Evolutionary conservation across 768 basidiomycete genomes (phyloP).

Genomic region (Austroboletus festivus): DNA sequence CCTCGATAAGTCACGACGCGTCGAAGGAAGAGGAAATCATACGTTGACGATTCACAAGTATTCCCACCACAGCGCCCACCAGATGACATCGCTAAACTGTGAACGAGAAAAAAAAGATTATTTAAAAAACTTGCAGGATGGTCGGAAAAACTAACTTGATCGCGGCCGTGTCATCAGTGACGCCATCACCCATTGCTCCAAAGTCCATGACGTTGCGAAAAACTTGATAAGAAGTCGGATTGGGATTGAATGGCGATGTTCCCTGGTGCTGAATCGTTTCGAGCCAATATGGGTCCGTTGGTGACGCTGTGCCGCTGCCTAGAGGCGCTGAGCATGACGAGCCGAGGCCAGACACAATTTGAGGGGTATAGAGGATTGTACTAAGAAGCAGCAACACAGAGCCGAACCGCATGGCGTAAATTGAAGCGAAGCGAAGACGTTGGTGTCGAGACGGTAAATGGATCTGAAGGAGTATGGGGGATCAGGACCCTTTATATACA

Average conservation of each 20-base stretch:
- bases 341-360: slow-evolving; percentile 34
- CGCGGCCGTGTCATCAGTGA: slow-evolving; percentile 71
- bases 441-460: neutral
- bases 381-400: slow-evolving; percentile 7
- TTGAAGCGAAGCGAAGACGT: neutral
- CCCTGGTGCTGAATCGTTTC: slow-evolving; percentile 70
- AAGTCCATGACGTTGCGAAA: slow-evolving; percentile 73
- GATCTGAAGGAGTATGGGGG: neutral
- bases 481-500: slow-evolving; percentile 14
- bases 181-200: slow-evolving; percentile 58
- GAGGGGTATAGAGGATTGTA: slow-evolving; percentile 6
- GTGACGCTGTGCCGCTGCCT: slow-evolving; percentile 45
- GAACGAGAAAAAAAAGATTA: slow-evolving; percentile 5
- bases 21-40: neutral
- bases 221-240: slow-evolving; percentile 54
- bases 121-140: neutral
- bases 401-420: slow-evolving; percentile 9
- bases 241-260: slow-evolving; percentile 60
- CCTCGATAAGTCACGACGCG: neutral
- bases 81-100: slow-evolving; percentile 59
- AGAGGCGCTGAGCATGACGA: slow-evolving; percentile 47
- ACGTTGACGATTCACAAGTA: slow-evolving; percentile 49
- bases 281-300: slow-evolving; percentile 57
- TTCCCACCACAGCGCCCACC: slow-evolving; percentile 61
- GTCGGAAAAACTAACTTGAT: slow-evolving; percentile 52